Conservation (phyloP, 306 rosid species). For the Gastrolobium villosum region DNA sequence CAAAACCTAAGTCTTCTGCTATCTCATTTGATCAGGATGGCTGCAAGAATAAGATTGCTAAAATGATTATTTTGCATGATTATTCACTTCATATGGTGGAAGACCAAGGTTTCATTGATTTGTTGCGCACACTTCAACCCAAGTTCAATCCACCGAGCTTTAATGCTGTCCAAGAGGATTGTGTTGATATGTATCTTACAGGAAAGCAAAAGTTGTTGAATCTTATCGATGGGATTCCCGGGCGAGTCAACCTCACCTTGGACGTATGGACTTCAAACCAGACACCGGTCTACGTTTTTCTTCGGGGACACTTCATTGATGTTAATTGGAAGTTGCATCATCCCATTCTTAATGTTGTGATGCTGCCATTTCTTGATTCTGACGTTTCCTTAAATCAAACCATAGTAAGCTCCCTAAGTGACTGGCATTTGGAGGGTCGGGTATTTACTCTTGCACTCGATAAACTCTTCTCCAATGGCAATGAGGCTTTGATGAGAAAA, state of each 20-base stretch:
- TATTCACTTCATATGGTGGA: slow-evolving; percentile 98
- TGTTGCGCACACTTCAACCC: slow-evolving; percentile 77
- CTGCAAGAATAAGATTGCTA: slow-evolving; percentile 76
- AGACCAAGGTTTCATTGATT: slow-evolving; percentile 78
- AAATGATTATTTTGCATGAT: slow-evolving; percentile 84
- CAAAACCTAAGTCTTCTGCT: slow-evolving; percentile 51
- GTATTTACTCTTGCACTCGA: slow-evolving; percentile 72
- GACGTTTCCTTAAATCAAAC: slow-evolving; percentile 69
- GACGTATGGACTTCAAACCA: slow-evolving; percentile 86
- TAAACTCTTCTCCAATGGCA: slow-evolving; percentile 65
- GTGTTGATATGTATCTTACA: slow-evolving; percentile 68
- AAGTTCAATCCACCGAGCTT: slow-evolving; percentile 69
- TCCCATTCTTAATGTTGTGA: slow-evolving; percentile 79
- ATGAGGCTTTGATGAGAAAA: slow-evolving; percentile 62
- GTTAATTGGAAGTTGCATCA: slow-evolving; percentile 83
- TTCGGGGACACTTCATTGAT: slow-evolving; percentile 87
- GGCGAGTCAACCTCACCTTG: slow-evolving; percentile 84
- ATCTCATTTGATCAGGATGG: slow-evolving; percentile 77
- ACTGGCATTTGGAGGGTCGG: slow-evolving; percentile 85
- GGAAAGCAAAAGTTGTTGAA: slow-evolving; percentile 76
- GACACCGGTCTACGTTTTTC: slow-evolving; percentile 68
- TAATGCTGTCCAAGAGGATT: slow-evolving; percentile 67
- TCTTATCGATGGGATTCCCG: slow-evolving; percentile 75
- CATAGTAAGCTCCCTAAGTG: slow-evolving; percentile 64
- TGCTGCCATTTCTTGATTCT: slow-evolving; percentile 74